Conservation (phyloP, 495 filamentous ascomycete genomes). For the Choiromyces venosus region DNA sequence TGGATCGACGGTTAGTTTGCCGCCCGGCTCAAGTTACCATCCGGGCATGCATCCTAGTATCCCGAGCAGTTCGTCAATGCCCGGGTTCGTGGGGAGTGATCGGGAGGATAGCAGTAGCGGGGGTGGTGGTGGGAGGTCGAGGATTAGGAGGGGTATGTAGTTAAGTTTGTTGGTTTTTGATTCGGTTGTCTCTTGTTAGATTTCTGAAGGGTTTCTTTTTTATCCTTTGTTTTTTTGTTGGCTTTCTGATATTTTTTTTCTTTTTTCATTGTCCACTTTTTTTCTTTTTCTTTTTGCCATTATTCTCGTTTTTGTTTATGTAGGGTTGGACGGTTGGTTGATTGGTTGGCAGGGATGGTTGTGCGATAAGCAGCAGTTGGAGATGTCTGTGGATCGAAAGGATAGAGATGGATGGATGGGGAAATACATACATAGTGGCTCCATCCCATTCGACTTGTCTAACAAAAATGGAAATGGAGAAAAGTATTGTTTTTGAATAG, state of each 20-base stretch:
- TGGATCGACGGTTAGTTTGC: constrained; percentile 9
- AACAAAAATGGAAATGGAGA: background rate
- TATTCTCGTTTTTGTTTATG: background rate
- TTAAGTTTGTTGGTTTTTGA: background rate
- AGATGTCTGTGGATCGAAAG: background rate
- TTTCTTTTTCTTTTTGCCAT: background rate
- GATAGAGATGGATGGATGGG: background rate
- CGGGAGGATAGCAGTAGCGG: background rate
- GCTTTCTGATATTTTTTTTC: background rate
- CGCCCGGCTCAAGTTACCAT: constrained; percentile 27
- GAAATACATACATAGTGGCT: background rate
- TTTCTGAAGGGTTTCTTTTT: background rate
- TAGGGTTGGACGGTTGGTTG: background rate
- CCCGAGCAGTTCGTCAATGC: background rate
- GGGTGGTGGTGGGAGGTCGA: background rate
- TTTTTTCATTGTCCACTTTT: too few species aligned
- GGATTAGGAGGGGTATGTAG: background rate
- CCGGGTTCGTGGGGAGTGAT: background rate
- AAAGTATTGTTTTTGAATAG: background rate
- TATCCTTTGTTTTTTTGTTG: background rate
- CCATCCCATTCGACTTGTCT: background rate
- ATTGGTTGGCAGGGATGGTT: too few species aligned
- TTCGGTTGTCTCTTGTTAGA: background rate
- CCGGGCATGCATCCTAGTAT: constrained; percentile 23
- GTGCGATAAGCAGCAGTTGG: background rate